Percentiles rank a stretch among this genome's conserved stretches.
Evolutionary conservation across 768 basidiomycete species (phyloP).

Genomic region (Leccinum broughii): DNA sequence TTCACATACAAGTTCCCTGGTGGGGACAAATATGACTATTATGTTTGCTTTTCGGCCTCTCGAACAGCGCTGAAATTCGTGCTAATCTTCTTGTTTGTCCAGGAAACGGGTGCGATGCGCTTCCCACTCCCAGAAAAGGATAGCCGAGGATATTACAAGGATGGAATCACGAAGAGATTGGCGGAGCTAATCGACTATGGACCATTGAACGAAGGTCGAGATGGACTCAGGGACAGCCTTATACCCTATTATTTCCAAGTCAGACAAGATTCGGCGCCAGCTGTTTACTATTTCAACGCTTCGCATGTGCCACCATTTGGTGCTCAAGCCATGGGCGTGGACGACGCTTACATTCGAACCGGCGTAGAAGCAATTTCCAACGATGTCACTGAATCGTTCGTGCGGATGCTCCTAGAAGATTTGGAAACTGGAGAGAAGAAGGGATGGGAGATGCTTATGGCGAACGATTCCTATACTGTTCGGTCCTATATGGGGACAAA

Average conservation of each 20-base stretch:
- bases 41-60: slow-evolving; percentile 16
- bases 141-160: slow-evolving; percentile 15
- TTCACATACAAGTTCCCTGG: slow-evolving; percentile 43
- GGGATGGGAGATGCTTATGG: slow-evolving; percentile 32
- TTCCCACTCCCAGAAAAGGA: slow-evolving; percentile 28
- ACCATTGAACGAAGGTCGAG: slow-evolving; percentile 23
- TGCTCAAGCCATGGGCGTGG: slow-evolving; percentile 13
- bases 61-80: background rate
- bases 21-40: slow-evolving; percentile 36
- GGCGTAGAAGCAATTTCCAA: slow-evolving; percentile 19
- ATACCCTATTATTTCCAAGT: slow-evolving; percentile 22
- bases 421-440: slow-evolving; percentile 15
- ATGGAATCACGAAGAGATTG: slow-evolving; percentile 32
- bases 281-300: slow-evolving; percentile 10
- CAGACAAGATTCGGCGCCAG: slow-evolving; percentile 11
- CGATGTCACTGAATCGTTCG: slow-evolving; percentile 22
- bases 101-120: slow-evolving; percentile 44
- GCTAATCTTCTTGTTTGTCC: background rate
- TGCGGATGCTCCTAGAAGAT: slow-evolving; percentile 17
- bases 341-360: slow-evolving; percentile 14
- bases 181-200: slow-evolving; percentile 33
- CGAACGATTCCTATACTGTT: slow-evolving; percentile 28
- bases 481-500: slow-evolving; percentile 21
- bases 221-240: slow-evolving; percentile 20
- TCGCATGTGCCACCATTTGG: slow-evolving; percentile 3